Percentiles rank a stretch among this genome's conserved stretches.
Evolutionary conservation across 2,329 filamentous ascomycete genomes (phyloP).

Genomic region (Diaporthe ilicicola): DNA sequence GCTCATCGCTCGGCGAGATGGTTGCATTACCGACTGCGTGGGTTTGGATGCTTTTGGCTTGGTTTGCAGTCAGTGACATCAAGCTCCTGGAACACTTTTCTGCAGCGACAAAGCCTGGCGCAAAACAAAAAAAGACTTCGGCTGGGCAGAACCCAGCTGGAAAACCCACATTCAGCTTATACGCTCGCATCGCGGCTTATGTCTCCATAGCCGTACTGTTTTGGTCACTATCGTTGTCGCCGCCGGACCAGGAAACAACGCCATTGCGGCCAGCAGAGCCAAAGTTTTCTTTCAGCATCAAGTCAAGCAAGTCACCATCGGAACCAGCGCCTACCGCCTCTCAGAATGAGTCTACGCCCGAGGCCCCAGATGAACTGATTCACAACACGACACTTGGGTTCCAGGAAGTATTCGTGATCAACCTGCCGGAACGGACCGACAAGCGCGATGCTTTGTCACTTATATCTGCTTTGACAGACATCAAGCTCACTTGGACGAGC

Average conservation of each 20-base stretch:
- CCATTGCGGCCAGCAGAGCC: not conserved
- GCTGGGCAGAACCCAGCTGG: not conserved
- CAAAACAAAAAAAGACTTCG: not conserved
- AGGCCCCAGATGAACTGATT: not conserved
- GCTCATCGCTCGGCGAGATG: not conserved
- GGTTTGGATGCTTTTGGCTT: constrained; percentile 18
- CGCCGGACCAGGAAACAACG: not conserved
- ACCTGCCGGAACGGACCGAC: constrained; percentile 56
- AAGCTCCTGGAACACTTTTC: not conserved
- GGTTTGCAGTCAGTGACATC: constrained; percentile 21
- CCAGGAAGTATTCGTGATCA: constrained; percentile 55
- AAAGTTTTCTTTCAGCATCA: not conserved
- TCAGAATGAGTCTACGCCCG: not conserved
- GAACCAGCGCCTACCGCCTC: not conserved
- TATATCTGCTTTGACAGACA: constrained; percentile 49
- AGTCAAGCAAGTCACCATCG: not conserved
- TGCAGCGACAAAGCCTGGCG: not conserved
- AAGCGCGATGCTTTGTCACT: constrained; percentile 58
- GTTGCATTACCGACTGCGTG: constrained; percentile 11
- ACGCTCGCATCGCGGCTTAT: constrained; percentile 16
- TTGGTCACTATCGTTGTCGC: constrained; percentile 4
- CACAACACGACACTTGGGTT: constrained; percentile 42
- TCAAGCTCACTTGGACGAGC: constrained; percentile 54
- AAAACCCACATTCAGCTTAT: not conserved
- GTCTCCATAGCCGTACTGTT: constrained; percentile 13